Conservation (phyloP, 2,329 filamentous ascomycete genomes). For the Penicillium sp. region DNA sequence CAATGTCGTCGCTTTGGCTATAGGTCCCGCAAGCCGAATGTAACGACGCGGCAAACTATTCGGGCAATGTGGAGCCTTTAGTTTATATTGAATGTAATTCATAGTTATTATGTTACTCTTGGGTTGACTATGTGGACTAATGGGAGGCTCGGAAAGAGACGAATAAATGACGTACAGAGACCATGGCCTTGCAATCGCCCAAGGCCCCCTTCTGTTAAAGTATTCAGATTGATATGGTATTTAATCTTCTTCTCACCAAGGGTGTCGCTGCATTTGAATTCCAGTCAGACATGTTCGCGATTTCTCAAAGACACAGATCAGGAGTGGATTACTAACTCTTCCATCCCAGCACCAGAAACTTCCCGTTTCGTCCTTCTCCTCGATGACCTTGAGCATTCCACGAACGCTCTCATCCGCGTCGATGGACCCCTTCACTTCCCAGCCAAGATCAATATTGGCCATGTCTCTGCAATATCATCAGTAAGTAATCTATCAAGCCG, state of each 20-base stretch:
- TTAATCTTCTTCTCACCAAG: not conserved
- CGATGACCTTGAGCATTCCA: slow-evolving; percentile 55
- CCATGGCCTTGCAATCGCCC: too few relatives aligned
- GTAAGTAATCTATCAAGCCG: too few relatives aligned
- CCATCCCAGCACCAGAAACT: slow-evolving; percentile 61
- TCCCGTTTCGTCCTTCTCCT: slow-evolving; percentile 52
- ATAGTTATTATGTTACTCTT: not conserved
- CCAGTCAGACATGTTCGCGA: not conserved
- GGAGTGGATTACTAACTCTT: slow-evolving; percentile 38
- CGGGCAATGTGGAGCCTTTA: not conserved
- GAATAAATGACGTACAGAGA: not conserved
- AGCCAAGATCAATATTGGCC: slow-evolving; percentile 54
- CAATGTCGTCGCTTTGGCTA: too few relatives aligned
- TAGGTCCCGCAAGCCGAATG: too few relatives aligned
- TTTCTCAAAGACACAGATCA: not conserved
- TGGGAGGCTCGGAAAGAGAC: not conserved
- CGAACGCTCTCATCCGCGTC: slow-evolving; percentile 52
- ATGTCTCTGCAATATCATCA: slow-evolving; percentile 47
- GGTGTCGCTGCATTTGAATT: not conserved
- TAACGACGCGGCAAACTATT: too few relatives aligned
- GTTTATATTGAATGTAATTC: too few relatives aligned
- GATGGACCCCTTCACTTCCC: slow-evolving; percentile 57
- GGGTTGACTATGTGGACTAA: not conserved
- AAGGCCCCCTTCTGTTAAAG: too few relatives aligned
- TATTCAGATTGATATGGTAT: too few relatives aligned